These are phyloP conservation scores for Cystobasidium pallidum DNA, from an alignment of 1,284 basidiomycete species.

Conservation along the genomic window DNA sequence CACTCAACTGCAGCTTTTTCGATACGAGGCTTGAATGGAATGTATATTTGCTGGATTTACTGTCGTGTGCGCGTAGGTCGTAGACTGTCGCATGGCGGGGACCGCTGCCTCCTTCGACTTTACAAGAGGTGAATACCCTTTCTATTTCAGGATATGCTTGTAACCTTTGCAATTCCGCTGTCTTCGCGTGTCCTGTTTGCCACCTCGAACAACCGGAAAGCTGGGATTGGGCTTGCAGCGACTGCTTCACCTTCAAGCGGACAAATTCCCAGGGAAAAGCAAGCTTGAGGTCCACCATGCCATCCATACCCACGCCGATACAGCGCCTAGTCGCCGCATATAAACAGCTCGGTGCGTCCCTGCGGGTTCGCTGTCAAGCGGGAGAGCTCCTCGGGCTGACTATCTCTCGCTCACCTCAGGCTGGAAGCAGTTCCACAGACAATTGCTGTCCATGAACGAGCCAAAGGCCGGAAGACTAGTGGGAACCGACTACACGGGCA, in stretches of 20 bases:
- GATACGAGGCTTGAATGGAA: too few species aligned
- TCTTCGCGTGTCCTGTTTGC: too few species aligned
- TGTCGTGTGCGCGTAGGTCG: too few species aligned
- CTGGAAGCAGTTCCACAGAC: slow-evolving; percentile 32
- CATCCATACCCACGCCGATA: slow-evolving; percentile 11
- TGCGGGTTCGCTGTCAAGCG: background rate
- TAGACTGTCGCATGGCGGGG: too few species aligned
- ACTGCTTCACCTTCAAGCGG: background rate
- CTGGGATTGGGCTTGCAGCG: background rate
- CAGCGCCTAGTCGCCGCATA: slow-evolving; percentile 11
- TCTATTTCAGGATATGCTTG: too few species aligned
- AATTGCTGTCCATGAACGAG: slow-evolving; percentile 61
- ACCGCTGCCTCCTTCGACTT: too few species aligned
- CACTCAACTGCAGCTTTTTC: too few species aligned
- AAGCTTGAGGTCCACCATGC: background rate
- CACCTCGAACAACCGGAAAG: background rate
- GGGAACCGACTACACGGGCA: slow-evolving; percentile 74
- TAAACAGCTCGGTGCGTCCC: slow-evolving; percentile 21
- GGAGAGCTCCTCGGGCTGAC: background rate
- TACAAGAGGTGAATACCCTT: too few species aligned
- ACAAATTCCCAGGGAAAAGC: background rate
- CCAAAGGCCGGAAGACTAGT: slow-evolving; percentile 78
- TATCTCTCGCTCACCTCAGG: background rate
- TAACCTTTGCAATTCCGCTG: too few species aligned
- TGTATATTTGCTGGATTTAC: too few species aligned